Evolutionary conservation across 1,284 basidiomycete genomes (phyloP).

Genomic region (Irpex sp.): DNA sequence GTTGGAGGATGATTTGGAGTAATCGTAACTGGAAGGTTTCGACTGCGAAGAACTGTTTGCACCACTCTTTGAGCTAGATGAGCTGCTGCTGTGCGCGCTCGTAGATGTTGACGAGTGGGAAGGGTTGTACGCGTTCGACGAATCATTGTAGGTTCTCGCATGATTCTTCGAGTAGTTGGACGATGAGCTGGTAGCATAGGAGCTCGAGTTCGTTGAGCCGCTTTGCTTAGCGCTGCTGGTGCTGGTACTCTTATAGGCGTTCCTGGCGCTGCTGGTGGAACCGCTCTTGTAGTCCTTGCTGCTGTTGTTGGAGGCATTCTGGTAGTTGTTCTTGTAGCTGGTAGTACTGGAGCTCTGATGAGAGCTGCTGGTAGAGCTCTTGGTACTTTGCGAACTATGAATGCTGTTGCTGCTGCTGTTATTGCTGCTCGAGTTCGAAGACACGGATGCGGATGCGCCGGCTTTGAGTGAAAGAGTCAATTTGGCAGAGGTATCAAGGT

Average conservation of each 20-base stretch:
- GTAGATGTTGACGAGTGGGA: background rate
- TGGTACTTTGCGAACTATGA: background rate
- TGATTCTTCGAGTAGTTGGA: background rate
- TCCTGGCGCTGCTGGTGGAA: background rate
- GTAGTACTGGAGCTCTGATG: background rate
- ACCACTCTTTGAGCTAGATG: background rate
- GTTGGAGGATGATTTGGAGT: background rate
- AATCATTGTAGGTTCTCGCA: background rate
- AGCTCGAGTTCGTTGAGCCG: too few species aligned
- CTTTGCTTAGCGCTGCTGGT: too few species aligned
- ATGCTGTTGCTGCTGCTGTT: background rate
- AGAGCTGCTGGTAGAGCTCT: background rate
- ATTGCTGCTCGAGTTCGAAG: background rate
- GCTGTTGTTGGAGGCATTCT: slow-evolving; percentile 7
- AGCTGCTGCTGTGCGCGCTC: background rate
- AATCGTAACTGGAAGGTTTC: too few species aligned
- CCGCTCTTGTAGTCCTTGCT: slow-evolving; percentile 1
- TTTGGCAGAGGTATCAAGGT: slow-evolving; percentile 39
- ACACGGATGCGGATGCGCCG: slow-evolving; percentile 8
- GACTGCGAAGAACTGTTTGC: too few species aligned
- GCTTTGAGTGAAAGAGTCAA: slow-evolving; percentile 24
- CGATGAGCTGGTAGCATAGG: too few species aligned
- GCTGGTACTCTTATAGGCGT: too few species aligned
- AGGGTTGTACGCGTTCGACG: background rate
- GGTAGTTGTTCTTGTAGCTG: background rate